Evolutionary conservation across 352 stramenopile genomes (phyloP).

Genomic region (Phytophthora quininea): DNA sequence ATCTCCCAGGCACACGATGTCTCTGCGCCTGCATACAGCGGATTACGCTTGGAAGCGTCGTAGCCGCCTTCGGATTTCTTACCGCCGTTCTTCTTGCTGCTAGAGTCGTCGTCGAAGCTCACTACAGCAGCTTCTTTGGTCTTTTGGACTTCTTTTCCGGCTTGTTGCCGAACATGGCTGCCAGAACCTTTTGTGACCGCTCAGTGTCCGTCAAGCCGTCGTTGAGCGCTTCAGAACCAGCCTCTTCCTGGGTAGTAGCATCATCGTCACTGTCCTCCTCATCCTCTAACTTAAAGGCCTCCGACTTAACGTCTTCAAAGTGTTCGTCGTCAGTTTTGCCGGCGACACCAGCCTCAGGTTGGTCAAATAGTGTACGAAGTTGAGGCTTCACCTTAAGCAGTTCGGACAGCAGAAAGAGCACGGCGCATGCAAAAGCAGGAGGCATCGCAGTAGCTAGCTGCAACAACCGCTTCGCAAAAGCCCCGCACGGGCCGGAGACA

Average conservation of each 20-base stretch:
- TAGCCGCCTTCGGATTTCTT: slow-evolving; percentile 48
- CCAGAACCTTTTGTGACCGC: slow-evolving; percentile 57
- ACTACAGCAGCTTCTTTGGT: slow-evolving; percentile 26
- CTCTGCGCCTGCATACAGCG: slow-evolving; percentile 77
- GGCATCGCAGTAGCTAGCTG: slow-evolving; percentile 84
- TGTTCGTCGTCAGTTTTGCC: slow-evolving; percentile 52
- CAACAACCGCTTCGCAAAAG: slow-evolving; percentile 95
- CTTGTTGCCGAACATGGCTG: slow-evolving; percentile 68
- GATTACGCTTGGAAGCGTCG: slow-evolving; percentile 89
- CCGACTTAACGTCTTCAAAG: slow-evolving; percentile 55
- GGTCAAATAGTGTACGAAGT: slow-evolving; percentile 72
- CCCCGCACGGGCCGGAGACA: slow-evolving; percentile 77
- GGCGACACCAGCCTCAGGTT: slow-evolving; percentile 47
- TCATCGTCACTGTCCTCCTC: slow-evolving; percentile 45
- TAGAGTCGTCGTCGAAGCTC: slow-evolving; percentile 48
- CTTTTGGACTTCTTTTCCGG: slow-evolving; percentile 20
- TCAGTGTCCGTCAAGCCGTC: slow-evolving; percentile 61
- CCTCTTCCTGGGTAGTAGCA: slow-evolving; percentile 25
- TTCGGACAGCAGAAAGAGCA: slow-evolving; percentile 96
- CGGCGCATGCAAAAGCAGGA: slow-evolving; percentile 90
- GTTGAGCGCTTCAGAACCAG: slow-evolving; percentile 29
- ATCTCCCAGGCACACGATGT: slow-evolving; percentile 93
- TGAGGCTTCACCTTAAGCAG: slow-evolving; percentile 88
- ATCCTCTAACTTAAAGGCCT: slow-evolving; percentile 48
- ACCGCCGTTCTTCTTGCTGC: background rate